phyloP scores from a whole-genome alignment of 768 basidiomycete genomes.

The Stropharia rugosoannulata region DNA sequence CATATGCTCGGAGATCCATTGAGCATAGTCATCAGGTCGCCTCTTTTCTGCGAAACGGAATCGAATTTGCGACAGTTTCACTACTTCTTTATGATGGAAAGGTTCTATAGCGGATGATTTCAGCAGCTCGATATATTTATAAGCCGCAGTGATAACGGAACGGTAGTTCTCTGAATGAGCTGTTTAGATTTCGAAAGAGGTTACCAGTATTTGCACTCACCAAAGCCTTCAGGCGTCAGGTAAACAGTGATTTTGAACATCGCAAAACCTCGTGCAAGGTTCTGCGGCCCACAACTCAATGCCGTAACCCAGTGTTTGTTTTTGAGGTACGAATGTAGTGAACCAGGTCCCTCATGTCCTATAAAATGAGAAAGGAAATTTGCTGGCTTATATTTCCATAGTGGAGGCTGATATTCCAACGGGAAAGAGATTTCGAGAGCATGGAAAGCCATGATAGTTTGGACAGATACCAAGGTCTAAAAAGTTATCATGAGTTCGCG shows the following conservation, averaged over 20 bases:
- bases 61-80: conserved; percentile 64
- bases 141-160: conserved; percentile 63
- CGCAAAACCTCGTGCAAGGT: conserved; percentile 79
- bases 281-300: conserved; percentile 67
- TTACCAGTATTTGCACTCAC: conserved; percentile 42
- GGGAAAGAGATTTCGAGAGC: conserved; percentile 82
- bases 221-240: conserved; percentile 83
- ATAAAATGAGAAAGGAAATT: conserved; percentile 77
- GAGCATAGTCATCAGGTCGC: conserved; percentile 77
- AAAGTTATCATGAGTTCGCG: conserved; percentile 14
- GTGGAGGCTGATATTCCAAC: conserved; percentile 66
- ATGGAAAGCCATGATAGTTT: conserved; percentile 88
- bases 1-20: conserved; percentile 73
- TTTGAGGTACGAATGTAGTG: conserved; percentile 88
- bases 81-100: conserved; percentile 78
- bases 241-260: conserved; percentile 84
- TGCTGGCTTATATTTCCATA: conserved; percentile 79
- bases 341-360: conserved; percentile 93
- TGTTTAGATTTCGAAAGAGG: neutral
- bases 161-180: conserved; percentile 65
- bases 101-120: conserved; percentile 56
- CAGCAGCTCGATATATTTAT: conserved; percentile 78
- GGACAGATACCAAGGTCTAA: conserved; percentile 80
- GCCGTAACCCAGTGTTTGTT: conserved; percentile 82
- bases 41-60: conserved; percentile 90